These are phyloP conservation scores for Fraxinus baroniana DNA, from an alignment of 305 asterid genomes.

Conservation along the genomic window DNA sequence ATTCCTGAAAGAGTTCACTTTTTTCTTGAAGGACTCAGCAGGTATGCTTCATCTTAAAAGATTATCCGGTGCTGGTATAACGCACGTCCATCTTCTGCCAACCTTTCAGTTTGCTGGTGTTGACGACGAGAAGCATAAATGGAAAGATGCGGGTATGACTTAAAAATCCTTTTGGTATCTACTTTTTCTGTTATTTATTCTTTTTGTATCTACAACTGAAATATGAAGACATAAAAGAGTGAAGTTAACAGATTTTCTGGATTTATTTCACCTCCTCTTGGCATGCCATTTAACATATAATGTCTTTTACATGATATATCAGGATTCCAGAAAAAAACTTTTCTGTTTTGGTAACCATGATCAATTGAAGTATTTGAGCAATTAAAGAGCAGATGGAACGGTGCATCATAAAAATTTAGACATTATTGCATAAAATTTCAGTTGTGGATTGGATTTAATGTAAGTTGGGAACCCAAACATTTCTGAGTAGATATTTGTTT, in stretches of 20 bases:
- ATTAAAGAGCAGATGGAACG: background rate
- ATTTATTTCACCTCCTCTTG: background rate
- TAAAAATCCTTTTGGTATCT: conserved; percentile 12
- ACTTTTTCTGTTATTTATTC: background rate
- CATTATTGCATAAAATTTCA: background rate
- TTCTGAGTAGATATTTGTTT: background rate
- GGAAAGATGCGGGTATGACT: conserved; percentile 69
- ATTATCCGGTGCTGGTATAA: conserved; percentile 74
- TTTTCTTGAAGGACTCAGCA: conserved; percentile 70
- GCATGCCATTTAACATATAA: background rate
- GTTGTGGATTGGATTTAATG: background rate
- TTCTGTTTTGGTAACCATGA: background rate
- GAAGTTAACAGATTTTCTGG: background rate
- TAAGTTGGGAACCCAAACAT: background rate
- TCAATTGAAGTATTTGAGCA: background rate
- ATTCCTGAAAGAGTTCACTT: conserved; percentile 15
- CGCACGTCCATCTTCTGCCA: conserved; percentile 88
- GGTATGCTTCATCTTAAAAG: conserved; percentile 80
- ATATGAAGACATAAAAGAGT: background rate
- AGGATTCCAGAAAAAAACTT: background rate
- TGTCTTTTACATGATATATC: background rate
- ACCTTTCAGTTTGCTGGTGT: conserved; percentile 91
- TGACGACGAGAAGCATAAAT: conserved; percentile 72
- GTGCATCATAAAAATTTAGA: background rate
- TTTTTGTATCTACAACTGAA: background rate